Evolutionary conservation across 306 rosid genomes (phyloP).

Genomic region (Glycine tomentella): DNA sequence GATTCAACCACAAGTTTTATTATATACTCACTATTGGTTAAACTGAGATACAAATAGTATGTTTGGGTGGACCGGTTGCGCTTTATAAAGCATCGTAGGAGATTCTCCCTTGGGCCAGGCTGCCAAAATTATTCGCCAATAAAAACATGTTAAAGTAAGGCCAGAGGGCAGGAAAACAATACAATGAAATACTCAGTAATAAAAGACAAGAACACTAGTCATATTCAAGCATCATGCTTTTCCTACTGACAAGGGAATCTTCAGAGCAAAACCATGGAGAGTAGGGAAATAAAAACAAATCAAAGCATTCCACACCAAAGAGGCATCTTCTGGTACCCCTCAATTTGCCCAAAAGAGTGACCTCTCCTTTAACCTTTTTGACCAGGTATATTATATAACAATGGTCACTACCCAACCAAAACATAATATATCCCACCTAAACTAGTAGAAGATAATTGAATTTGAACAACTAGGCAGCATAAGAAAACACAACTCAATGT

Average conservation of each 20-base stretch:
- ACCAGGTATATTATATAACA: constrained; percentile 26
- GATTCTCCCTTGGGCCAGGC: constrained; percentile 97
- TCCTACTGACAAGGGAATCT: constrained; percentile 50
- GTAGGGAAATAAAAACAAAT: constrained; percentile 12
- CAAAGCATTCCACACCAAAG: constrained; percentile 23
- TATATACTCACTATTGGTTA: constrained; percentile 68
- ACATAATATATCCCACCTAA: constrained; percentile 29
- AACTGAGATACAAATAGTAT: constrained; percentile 73
- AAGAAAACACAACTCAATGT: neutral
- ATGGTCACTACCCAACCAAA: constrained; percentile 27
- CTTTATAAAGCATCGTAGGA: constrained; percentile 85
- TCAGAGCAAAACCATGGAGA: constrained; percentile 32
- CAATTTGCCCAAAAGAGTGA: constrained; percentile 35
- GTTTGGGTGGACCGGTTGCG: constrained; percentile 89
- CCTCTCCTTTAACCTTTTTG: constrained; percentile 41
- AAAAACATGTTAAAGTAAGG: constrained; percentile 29
- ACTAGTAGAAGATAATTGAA: constrained; percentile 28
- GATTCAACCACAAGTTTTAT: constrained; percentile 24
- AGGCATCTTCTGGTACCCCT: constrained; percentile 40
- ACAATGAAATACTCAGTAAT: constrained; percentile 20
- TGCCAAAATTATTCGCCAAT: constrained; percentile 55
- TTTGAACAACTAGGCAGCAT: constrained; percentile 39
- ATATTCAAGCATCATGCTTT: constrained; percentile 40
- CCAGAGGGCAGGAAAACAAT: constrained; percentile 15
- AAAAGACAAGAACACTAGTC: constrained; percentile 42